Evolutionary conservation across 2,329 filamentous ascomycete genomes (phyloP).

Genomic region (Aspergillus fumigatus): DNA sequence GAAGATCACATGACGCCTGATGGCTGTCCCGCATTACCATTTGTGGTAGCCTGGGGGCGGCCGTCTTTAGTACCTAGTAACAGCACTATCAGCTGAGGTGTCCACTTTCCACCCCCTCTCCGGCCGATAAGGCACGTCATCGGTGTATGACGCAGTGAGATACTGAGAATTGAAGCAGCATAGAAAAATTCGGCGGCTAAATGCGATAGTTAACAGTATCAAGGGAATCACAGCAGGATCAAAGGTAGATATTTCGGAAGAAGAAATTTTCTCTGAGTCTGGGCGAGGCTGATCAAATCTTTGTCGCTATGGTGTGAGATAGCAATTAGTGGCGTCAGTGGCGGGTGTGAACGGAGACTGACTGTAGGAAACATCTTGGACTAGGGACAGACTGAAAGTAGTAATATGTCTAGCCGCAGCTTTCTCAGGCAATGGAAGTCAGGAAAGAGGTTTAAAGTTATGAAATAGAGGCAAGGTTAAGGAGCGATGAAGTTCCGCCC

Average conservation of each 20-base stretch:
- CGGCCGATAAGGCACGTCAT: not conserved
- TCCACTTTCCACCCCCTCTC: not conserved
- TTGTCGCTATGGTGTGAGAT: conserved; percentile 1
- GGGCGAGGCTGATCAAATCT: not conserved
- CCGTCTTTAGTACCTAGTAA: not conserved
- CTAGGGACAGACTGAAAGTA: not conserved
- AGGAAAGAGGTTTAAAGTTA: not conserved
- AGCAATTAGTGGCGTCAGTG: conserved; percentile 23
- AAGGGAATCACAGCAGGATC: not conserved
- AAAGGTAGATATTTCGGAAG: not conserved
- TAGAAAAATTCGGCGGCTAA: not conserved
- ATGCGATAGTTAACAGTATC: not conserved
- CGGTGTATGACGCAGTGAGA: not conserved
- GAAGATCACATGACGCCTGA: conserved; percentile 20
- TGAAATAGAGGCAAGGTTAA: not conserved
- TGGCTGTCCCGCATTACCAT: not conserved
- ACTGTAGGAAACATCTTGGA: conserved; percentile 1
- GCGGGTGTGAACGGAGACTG: conserved; percentile 16
- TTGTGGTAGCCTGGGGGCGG: not conserved
- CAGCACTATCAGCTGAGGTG: not conserved
- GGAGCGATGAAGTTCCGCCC: not conserved
- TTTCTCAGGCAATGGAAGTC: not conserved
- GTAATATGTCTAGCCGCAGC: not conserved
- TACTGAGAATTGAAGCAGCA: not conserved
- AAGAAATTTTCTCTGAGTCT: not conserved